Conservation (phyloP, 352 stramenopile genomes). For the Phytophthora megakarya region DNA sequence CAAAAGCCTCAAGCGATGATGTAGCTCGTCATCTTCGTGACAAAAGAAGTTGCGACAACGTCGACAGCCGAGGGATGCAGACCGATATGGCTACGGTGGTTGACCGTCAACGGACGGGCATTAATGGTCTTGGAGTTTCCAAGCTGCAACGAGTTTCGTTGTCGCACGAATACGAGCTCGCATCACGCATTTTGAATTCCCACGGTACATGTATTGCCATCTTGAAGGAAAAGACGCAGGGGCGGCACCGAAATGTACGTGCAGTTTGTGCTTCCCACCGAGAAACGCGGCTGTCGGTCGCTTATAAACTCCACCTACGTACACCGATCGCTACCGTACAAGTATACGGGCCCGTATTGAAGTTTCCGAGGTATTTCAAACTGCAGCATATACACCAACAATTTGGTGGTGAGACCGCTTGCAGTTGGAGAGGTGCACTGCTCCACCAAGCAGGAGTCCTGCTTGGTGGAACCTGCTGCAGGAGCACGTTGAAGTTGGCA, state of each 20-base stretch:
- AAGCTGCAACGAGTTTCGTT: too few relatives aligned
- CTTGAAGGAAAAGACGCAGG: background rate
- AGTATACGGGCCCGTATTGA: background rate
- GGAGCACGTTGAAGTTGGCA: background rate
- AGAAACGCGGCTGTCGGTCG: conserved; percentile 22
- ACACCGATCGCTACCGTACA: too few relatives aligned
- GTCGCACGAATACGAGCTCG: too few relatives aligned
- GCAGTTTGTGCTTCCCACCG: conserved; percentile 4
- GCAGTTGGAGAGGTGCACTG: conserved; percentile 14
- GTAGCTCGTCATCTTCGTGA: conserved; percentile 21
- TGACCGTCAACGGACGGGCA: background rate
- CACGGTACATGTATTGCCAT: background rate
- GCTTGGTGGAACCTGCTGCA: too few relatives aligned
- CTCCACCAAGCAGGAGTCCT: conserved; percentile 2
- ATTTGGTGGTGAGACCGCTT: background rate
- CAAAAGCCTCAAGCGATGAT: too few relatives aligned
- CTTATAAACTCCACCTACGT: too few relatives aligned
- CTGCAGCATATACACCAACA: background rate
- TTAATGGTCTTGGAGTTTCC: too few relatives aligned
- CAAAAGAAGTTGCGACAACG: conserved; percentile 6
- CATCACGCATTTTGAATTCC: conserved; percentile 15
- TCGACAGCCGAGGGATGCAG: background rate
- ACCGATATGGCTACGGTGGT: conserved; percentile 22
- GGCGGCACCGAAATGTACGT: background rate
- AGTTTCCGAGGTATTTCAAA: background rate